Evolutionary conservation across 805 yeast species (phyloP), one percentile per base, ranked within the genome.

Genomic region (Torulaspora microellipsoides): DNA sequence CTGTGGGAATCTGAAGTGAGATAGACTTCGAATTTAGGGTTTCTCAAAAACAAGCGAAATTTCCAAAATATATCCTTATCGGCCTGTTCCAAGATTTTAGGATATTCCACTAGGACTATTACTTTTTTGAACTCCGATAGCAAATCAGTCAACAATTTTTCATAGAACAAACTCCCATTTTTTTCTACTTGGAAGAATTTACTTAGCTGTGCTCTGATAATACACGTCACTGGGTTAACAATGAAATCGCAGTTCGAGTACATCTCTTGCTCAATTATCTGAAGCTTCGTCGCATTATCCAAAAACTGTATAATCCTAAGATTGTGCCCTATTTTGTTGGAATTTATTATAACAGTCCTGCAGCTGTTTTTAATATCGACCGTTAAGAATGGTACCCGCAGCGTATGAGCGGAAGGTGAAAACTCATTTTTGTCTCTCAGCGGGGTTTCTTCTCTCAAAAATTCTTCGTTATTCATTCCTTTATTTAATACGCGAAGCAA

Each of bases 41-140:
- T 9, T 15, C 41, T 40, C 15, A 58, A 36, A 34, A 42, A 53
- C 12, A 51, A 28, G 2, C 42, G 49, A 2, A 55, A 28, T 45
- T 56, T 57, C 63, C 63, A 57, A 31, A 59, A 51, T 9, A 52
- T 43, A 23, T 59, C 59, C 4, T 29, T 43, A 32, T 57, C 63
- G 3, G 40, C 37, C 2, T 25, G 13, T 15, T 48, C 50, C 12
- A 51, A 25, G 1, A 37, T 17, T 8, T 13, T 30, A 12, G 45
- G 13, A 28, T 53, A 59, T 32, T 56, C 54, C 2, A 55, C 29
- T 4, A 57, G 15, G 4, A 57, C 17, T 9, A 52, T 43, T 1
- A 59, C 45, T 12, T 31, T 51, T 28, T 45, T 40, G 34, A 48
- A 60, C 27, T 55, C 54, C 3, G 34, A 25, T 3, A 33, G 11